A percentile compares a stretch with the other conserved stretches of the same genome.
Conservation (phyloP, 768 basidiomycete species). For the Auriscalpium vulgare region DNA sequence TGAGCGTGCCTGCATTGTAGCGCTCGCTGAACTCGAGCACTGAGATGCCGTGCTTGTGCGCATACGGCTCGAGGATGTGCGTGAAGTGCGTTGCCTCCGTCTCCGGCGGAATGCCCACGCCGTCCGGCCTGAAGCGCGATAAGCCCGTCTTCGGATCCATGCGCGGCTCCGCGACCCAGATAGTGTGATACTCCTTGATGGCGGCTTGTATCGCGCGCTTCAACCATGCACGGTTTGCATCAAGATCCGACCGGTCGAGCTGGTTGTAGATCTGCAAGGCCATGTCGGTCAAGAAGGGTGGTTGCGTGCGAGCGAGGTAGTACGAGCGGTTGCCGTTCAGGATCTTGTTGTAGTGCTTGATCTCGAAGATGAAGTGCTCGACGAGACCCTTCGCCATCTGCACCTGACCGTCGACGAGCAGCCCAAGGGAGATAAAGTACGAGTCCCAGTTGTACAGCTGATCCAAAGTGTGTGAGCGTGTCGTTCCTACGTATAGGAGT, state of each 20-base stretch:
- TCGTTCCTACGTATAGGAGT: not conserved
- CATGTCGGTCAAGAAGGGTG: conserved; percentile 98
- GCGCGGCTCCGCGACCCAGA: conserved; percentile 93
- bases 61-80: conserved; percentile 93
- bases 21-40: conserved; percentile 95
- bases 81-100: conserved; percentile 99
- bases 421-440: conserved; percentile 88
- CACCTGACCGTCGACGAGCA: conserved; percentile 91
- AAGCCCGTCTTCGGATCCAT: conserved; percentile 93
- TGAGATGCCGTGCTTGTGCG: conserved; percentile 84
- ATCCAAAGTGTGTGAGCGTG: not conserved
- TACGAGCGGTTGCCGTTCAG: conserved; percentile 92
- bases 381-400: conserved; percentile 97
- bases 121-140: conserved; percentile 89
- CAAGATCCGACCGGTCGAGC: conserved; percentile 76
- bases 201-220: conserved; percentile 95
- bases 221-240: conserved; percentile 82
- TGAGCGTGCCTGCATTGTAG: conserved; percentile 79
- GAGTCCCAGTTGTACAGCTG: conserved; percentile 95
- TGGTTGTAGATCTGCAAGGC: conserved; percentile 97
- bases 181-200: conserved; percentile 97
- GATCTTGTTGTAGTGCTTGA: conserved; percentile 95
- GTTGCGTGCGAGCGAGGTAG: conserved; percentile 94
- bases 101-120: conserved; percentile 94
- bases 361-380: conserved; percentile 98